Percentiles rank a stretch among this genome's conserved stretches.
These are phyloP conservation scores for Elsinoe australis DNA, from an alignment of 2,329 filamentous ascomycete genomes.

Conservation along the genomic window DNA sequence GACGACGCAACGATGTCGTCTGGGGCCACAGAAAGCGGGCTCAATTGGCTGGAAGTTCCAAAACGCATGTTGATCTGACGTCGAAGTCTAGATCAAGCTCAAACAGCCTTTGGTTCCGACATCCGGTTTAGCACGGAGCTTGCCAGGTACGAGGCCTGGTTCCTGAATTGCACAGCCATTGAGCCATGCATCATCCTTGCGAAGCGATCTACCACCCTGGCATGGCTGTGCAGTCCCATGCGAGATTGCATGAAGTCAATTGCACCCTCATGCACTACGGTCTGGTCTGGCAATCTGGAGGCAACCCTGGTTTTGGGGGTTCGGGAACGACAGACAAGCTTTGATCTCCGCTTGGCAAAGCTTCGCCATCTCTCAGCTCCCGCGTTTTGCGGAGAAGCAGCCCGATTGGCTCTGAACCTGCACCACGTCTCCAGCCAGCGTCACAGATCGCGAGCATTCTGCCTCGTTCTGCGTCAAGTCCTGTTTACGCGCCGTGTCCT, in stretches of 20 bases:
- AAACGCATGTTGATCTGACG: constrained; percentile 4
- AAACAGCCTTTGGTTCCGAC: background rate
- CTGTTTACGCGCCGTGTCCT: no score
- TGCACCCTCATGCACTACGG: no score
- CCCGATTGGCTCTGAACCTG: background rate
- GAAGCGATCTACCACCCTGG: no score
- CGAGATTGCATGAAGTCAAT: no score
- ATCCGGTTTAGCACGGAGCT: background rate
- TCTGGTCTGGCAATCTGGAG: no score
- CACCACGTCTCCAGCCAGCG: background rate
- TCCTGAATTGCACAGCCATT: background rate
- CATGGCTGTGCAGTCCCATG: no score
- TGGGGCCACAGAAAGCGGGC: background rate
- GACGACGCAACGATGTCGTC: constrained; percentile 11
- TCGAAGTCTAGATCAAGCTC: constrained; percentile 9
- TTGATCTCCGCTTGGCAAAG: constrained; percentile 2
- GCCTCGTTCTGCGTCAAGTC: no score
- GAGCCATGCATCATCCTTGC: background rate
- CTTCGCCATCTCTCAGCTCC: background rate
- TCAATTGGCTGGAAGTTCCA: constrained; percentile 1
- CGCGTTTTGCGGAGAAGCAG: background rate
- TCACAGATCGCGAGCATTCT: background rate
- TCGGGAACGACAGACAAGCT: background rate
- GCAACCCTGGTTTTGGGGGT: background rate
- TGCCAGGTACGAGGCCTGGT: background rate